phyloP scores from a whole-genome alignment of 345 rosid species.

The Aurinia saxatilis region DNA sequence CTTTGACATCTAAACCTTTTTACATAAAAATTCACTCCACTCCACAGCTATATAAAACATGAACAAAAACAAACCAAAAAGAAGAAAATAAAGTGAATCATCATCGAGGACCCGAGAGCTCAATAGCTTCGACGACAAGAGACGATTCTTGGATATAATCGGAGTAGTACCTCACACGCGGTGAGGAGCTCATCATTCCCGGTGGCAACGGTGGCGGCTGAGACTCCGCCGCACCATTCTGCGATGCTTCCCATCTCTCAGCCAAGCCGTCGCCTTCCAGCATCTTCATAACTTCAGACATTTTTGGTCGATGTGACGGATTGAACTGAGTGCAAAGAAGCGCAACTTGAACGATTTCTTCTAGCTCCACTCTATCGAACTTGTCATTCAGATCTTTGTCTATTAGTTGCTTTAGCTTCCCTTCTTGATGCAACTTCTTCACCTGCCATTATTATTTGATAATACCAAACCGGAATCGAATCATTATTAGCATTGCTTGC shows the following conservation, averaged over 20 bases:
- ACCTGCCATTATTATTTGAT: slow-evolving; percentile 44
- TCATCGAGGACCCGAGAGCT: slow-evolving; percentile 94
- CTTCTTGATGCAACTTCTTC: slow-evolving; percentile 82
- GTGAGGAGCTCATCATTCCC: slow-evolving; percentile 23
- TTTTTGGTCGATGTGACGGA: slow-evolving; percentile 67
- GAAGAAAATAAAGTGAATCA: slow-evolving; percentile 24
- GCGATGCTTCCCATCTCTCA: slow-evolving; percentile 79
- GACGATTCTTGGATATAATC: slow-evolving; percentile 88
- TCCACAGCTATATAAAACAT: slow-evolving; percentile 26
- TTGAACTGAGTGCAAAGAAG: slow-evolving; percentile 71
- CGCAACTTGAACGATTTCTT: slow-evolving; percentile 74
- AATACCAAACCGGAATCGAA: too few species aligned
- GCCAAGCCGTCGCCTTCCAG: slow-evolving; percentile 82
- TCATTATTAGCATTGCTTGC: too few species aligned
- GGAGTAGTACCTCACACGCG: slow-evolving; percentile 37
- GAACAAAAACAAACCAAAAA: slow-evolving; percentile 15
- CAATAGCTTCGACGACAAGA: slow-evolving; percentile 89
- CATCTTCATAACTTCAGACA: slow-evolving; percentile 73
- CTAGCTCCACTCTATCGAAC: slow-evolving; percentile 62
- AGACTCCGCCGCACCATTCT: slow-evolving; percentile 34
- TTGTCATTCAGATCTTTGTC: slow-evolving; percentile 67
- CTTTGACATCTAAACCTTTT: slow-evolving; percentile 16
- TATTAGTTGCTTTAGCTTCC: slow-evolving; percentile 59
- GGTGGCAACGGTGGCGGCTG: slow-evolving; percentile 29
- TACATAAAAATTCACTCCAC: slow-evolving; percentile 44